Percentiles rank a stretch among this genome's conserved stretches.
phyloP scores from a whole-genome alignment of 139 green algal species.

The Parachlorella kessleri region DNA sequence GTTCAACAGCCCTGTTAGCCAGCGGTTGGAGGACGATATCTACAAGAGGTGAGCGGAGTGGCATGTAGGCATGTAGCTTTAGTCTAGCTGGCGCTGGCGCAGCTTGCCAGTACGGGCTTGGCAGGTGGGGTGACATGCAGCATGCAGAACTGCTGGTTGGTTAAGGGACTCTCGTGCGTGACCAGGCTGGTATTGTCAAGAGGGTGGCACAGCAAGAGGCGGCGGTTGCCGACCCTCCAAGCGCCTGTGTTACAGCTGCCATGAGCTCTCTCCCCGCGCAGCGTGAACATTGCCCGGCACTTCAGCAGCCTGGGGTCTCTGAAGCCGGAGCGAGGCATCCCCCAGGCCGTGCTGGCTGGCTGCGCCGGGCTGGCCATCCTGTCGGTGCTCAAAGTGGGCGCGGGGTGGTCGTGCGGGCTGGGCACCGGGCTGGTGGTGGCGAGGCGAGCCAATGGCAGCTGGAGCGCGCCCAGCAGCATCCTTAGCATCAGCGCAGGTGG shows the following conservation, averaged over 20 bases:
- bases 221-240: no score
- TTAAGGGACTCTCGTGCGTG: no score
- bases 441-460: conserved; percentile 10
- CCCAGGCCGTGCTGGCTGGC: conserved; percentile 48
- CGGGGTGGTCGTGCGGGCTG: conserved; percentile 57
- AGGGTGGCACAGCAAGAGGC: no score
- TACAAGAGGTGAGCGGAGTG: conserved; percentile 47
- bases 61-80: no score
- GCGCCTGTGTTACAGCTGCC: no score
- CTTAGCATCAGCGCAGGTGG: neutral
- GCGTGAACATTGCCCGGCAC: neutral
- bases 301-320: conserved; percentile 18
- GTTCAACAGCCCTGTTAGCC: conserved; percentile 67
- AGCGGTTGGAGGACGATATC: conserved; percentile 61
- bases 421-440: conserved; percentile 70
- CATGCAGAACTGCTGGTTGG: no score
- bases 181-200: no score
- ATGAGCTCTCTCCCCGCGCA: neutral
- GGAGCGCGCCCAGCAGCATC: conserved; percentile 10
- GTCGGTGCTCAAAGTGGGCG: conserved; percentile 43
- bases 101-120: no score
- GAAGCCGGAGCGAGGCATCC: conserved; percentile 51
- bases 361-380: conserved; percentile 57
- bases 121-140: no score
- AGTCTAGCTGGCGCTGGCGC: no score